phyloP scores from a whole-genome alignment of 2,329 filamentous ascomycete genomes.

The Penicillium fuscoglaucum region DNA sequence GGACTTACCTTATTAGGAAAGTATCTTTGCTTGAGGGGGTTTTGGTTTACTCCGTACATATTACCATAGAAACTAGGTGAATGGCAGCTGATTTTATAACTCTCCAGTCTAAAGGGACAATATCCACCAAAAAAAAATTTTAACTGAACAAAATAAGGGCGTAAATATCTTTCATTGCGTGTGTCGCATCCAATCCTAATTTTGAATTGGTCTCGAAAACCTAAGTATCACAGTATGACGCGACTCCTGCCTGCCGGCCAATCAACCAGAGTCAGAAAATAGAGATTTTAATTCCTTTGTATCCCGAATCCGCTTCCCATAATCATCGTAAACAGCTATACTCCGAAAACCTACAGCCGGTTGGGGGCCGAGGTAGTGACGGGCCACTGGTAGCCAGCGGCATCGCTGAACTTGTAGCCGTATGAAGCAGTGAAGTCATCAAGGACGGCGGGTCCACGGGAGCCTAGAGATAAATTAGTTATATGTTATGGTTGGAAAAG shows the following conservation, averaged over 20 bases:
- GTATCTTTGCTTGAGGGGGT: not conserved
- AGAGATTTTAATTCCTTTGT: conserved; percentile 29
- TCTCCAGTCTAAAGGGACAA: not conserved
- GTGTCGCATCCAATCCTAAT: conserved; percentile 14
- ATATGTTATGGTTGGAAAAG: not conserved
- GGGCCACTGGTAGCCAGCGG: conserved; percentile 93
- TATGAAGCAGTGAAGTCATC: conserved; percentile 98
- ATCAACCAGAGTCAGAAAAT: conserved; percentile 12
- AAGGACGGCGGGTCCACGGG: conserved; percentile 89
- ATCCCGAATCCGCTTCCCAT: conserved; percentile 23
- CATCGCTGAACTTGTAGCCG: conserved; percentile 98
- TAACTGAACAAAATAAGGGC: conserved; percentile 2
- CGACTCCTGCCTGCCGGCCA: conserved; percentile 15
- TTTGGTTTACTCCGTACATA: not conserved
- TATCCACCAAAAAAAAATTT: not conserved
- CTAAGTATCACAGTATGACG: conserved; percentile 15
- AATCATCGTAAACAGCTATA: conserved; percentile 27
- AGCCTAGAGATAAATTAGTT: conserved; percentile 60
- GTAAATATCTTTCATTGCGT: conserved; percentile 19
- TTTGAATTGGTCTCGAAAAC: conserved; percentile 5
- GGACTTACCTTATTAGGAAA: not conserved
- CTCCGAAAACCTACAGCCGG: conserved; percentile 66
- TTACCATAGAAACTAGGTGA: not conserved
- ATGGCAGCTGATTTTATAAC: not conserved
- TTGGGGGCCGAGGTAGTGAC: conserved; percentile 69